Conservation (phyloP, 257 asterid genomes). For the Penstemon eatonii region DNA sequence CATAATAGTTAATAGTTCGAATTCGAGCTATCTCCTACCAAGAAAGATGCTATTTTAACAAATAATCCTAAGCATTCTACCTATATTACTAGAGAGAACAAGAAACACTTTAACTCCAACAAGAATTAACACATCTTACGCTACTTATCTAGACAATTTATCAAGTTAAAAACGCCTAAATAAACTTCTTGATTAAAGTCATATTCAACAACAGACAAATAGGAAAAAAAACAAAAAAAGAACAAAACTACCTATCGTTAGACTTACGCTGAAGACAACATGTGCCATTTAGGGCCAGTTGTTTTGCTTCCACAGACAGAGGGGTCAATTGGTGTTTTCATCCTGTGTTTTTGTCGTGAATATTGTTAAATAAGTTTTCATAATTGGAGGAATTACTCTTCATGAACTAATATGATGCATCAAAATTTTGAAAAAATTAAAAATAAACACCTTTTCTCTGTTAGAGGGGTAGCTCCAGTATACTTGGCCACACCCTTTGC, state of each 20-base stretch:
- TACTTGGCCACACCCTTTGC: constrained; percentile 37
- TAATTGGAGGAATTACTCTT: neutral
- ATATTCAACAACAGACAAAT: too few species aligned
- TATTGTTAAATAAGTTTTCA: neutral
- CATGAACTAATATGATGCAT: constrained; percentile 4
- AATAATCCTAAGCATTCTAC: too few species aligned
- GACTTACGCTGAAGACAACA: constrained; percentile 77
- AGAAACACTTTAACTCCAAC: too few species aligned
- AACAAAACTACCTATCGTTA: neutral
- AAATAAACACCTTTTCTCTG: constrained; percentile 56
- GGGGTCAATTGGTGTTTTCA: constrained; percentile 45
- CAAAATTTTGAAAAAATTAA: constrained; percentile 3
- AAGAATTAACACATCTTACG: too few species aligned
- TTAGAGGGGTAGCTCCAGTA: constrained; percentile 46
- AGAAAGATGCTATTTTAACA: too few species aligned
- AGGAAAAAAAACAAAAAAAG: neutral
- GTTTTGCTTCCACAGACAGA: constrained; percentile 61
- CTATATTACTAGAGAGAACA: too few species aligned
- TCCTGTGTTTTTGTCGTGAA: constrained; percentile 41
- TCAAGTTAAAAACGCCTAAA: too few species aligned
- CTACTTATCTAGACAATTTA: too few species aligned
- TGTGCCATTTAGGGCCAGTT: constrained; percentile 66
- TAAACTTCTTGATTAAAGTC: too few species aligned
- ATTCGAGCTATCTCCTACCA: too few species aligned
- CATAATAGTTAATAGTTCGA: too few species aligned